phyloP scores from a whole-genome alignment of 1,139 yeast genomes.

The Taiozyma sp. region DNA sequence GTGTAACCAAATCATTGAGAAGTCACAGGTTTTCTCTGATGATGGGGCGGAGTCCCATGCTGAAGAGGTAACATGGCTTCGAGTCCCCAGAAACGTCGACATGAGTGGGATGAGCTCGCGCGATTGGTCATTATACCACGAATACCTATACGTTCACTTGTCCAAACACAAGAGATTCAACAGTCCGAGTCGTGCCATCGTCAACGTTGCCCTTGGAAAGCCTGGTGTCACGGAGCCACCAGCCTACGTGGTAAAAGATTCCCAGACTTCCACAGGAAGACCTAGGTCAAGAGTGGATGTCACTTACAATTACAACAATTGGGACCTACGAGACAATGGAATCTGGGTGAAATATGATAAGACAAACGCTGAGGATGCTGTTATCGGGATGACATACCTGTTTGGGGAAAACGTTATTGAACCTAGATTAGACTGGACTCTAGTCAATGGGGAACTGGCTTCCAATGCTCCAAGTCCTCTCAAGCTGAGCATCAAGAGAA shows the following conservation, averaged over 20 bases:
- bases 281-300: slow-evolving; percentile 20
- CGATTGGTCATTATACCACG: slow-evolving; percentile 14
- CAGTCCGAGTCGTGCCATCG: slow-evolving; percentile 13
- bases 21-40: neutral
- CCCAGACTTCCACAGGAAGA: slow-evolving; percentile 10
- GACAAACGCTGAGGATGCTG: slow-evolving; percentile 21
- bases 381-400: slow-evolving; percentile 39
- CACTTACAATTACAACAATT: slow-evolving; percentile 14
- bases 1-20: slow-evolving; percentile 21
- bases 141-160: slow-evolving; percentile 18
- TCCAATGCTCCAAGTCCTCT: slow-evolving; percentile 3
- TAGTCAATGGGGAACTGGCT: slow-evolving; percentile 9
- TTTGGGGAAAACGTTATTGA: slow-evolving; percentile 46
- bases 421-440: slow-evolving; percentile 43
- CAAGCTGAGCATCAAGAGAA: slow-evolving; percentile 5
- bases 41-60: neutral
- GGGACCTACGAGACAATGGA: slow-evolving; percentile 26
- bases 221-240: slow-evolving; percentile 17
- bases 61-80: slow-evolving; percentile 14
- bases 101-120: slow-evolving; percentile 9
- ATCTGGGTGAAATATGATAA: slow-evolving; percentile 33
- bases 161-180: slow-evolving; percentile 5
- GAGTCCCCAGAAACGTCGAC: slow-evolving; percentile 14
- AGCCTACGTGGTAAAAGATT: slow-evolving; percentile 18
- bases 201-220: slow-evolving; percentile 20